A percentile compares a stretch with the other conserved stretches of the same genome.
Evolutionary conservation across 2,329 filamentous ascomycete species (phyloP).

Genomic region (Trematosphaeria pertusa): DNA sequence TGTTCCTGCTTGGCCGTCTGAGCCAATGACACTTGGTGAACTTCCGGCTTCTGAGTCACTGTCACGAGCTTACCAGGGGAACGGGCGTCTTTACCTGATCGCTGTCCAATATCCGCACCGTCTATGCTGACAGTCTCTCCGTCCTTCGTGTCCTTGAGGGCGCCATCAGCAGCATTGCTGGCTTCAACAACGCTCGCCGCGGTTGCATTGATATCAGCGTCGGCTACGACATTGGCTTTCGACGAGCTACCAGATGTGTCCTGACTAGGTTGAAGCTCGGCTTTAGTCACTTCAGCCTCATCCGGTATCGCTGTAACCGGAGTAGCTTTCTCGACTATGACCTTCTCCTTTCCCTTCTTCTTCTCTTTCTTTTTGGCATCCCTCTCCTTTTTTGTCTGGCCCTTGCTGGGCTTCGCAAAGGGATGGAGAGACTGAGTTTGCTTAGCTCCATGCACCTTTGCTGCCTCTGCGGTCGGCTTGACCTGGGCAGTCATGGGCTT

Average conservation of each 20-base stretch:
- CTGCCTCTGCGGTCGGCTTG: conserved; percentile 5
- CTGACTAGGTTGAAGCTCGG: neutral
- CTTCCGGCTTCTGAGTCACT: conserved; percentile 24
- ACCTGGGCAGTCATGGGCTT: conserved; percentile 1
- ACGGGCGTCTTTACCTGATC: conserved; percentile 13
- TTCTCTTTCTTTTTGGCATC: conserved; percentile 47
- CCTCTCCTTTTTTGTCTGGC: conserved; percentile 41
- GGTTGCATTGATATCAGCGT: too few relatives aligned
- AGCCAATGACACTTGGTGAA: conserved; percentile 2
- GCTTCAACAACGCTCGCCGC: too few relatives aligned
- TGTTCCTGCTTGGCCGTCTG: neutral
- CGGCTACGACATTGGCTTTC: too few relatives aligned
- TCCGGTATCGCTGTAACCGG: conserved; percentile 11
- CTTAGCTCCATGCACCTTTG: conserved; percentile 31
- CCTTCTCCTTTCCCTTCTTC: conserved; percentile 28
- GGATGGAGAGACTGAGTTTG: conserved; percentile 39
- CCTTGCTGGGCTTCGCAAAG: conserved; percentile 36
- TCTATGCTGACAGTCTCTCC: neutral
- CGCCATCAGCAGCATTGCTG: too few relatives aligned
- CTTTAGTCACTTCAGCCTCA: neutral
- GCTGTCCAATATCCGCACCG: conserved; percentile 16
- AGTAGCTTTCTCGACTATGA: conserved; percentile 18
- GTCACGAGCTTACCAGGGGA: conserved; percentile 12
- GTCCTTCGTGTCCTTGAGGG: neutral
- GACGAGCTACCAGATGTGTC: too few relatives aligned